Base-by-base conservation (phyloP, 305 asterid species). In the Fraxinus dipetala region DNA sequence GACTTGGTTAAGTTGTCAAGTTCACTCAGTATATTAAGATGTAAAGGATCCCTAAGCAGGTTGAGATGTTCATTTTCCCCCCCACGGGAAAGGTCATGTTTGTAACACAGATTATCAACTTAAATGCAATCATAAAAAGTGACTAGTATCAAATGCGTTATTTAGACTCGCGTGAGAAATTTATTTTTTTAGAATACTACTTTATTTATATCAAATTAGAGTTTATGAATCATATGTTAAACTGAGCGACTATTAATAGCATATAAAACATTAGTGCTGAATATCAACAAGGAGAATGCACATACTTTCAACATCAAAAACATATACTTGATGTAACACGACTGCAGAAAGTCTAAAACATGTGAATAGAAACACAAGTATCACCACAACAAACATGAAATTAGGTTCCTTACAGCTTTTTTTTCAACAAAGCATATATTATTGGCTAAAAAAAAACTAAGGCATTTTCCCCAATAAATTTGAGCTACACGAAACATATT, bases 371-470 rank as follows among this genome's bases (percentile, higher is more conserved):
- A 7, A 73, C 28, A 24, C 79, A 61, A 61, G 30, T 8, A 38
- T 43, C 20, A 22, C 69, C 73, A 54, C 18, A 16, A 30, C 38
- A 14, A 51, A 32, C 26, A 76, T 14, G 51, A 77, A 48, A 48
- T 48, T 13, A 1, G 31, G 26, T 28, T 54, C 70, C 30, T 34
- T 14, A 34, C 48, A 11, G 76, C 76, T 22, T 34, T 72, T 6
- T 35, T 43, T 59, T 59, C 45, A 77, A 65, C 36, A 69, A 48
- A 22, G 72, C 43, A 76, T 76, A 63, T 69, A 76, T 40, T 26
- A 81, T 78, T 20, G 59, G 63, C 32, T 30, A 81, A 38, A 69
- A 83, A 59, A 61, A 67, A n/a, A 56, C 20, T 14, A 56, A n/a
- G 24, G 0, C 65, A 16, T 56, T 18, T 16, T 56, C 65, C 26